phyloP scores from a whole-genome alignment of 345 rosid species.

The Euphorbia pulcherrima region DNA sequence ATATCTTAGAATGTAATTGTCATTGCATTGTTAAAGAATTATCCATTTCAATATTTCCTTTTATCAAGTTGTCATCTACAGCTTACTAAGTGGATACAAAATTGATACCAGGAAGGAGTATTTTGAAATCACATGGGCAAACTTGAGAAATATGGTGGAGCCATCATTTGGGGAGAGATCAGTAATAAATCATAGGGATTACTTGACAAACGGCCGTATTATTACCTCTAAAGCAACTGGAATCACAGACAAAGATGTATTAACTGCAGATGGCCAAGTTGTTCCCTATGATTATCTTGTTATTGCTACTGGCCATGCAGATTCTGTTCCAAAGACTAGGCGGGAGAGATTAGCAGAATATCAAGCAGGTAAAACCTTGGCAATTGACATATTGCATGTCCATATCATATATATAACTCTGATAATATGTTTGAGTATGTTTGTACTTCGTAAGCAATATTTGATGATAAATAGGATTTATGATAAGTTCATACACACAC shows the following conservation, averaged over 20 bases:
- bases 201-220: constrained; percentile 51
- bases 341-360: constrained; percentile 51
- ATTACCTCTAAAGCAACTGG: constrained; percentile 53
- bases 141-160: constrained; percentile 78
- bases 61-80: background rate
- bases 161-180: constrained; percentile 68
- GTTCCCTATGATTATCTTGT: constrained; percentile 73
- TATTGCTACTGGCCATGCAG: constrained; percentile 71
- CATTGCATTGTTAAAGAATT: background rate
- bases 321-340: constrained; percentile 48
- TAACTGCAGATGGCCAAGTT: constrained; percentile 42
- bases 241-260: constrained; percentile 56
- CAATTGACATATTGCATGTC: background rate
- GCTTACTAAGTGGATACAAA: background rate
- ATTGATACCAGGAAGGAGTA: constrained; percentile 73
- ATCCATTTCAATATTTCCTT: background rate
- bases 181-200: constrained; percentile 62
- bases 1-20: background rate
- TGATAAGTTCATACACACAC: background rate
- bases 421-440: background rate
- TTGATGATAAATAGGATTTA: background rate
- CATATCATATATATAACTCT: background rate
- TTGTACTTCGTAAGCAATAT: background rate
- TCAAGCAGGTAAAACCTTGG: constrained; percentile 41
- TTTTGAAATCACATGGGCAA: constrained; percentile 83